These are phyloP conservation scores for Trichoderma sp. DNA, from an alignment of 2,329 filamentous ascomycete genomes.

Conservation along the genomic window DNA sequence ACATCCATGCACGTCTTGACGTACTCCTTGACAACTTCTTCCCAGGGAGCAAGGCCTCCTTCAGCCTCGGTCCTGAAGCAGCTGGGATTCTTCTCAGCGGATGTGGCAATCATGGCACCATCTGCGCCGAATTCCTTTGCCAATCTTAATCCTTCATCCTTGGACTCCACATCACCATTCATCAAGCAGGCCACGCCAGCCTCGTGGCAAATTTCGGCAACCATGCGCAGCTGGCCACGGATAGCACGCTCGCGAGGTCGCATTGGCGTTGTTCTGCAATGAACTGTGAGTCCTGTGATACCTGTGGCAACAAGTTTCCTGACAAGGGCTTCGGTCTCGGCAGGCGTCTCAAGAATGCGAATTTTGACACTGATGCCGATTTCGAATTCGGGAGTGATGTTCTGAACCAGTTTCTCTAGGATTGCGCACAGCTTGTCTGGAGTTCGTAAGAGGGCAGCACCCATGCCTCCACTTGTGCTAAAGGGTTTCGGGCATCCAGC, in stretches of 20 bases:
- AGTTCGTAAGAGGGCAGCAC: conserved; percentile 81
- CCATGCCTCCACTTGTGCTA: conserved; percentile 92
- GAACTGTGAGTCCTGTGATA: conserved; percentile 88
- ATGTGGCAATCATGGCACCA: conserved; percentile 94
- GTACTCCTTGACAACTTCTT: conserved; percentile 75
- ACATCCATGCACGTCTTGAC: conserved; percentile 71
- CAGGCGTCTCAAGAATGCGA: conserved; percentile 75
- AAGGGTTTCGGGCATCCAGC: conserved; percentile 98
- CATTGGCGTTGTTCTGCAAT: conserved; percentile 97
- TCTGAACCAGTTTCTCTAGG: conserved; percentile 75
- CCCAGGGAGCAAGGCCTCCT: conserved; percentile 73
- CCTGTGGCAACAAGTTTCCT: conserved; percentile 78
- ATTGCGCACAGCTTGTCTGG: conserved; percentile 85
- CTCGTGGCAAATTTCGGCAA: conserved; percentile 76
- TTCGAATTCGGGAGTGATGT: conserved; percentile 74
- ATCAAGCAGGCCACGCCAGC: conserved; percentile 90
- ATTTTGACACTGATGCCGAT: conserved; percentile 99
- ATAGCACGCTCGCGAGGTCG: conserved; percentile 85
- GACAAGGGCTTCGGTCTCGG: conserved; percentile 76
- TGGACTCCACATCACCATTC: conserved; percentile 85
- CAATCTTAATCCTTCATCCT: conserved; percentile 70
- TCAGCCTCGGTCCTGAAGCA: conserved; percentile 73
- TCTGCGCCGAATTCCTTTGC: conserved; percentile 82
- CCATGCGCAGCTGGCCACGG: conserved; percentile 80
- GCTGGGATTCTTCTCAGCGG: conserved; percentile 87